Evolutionary conservation across 148 eudicot species (phyloP), one percentile per base, ranked within the genome.

Genomic region (Euryodendron excelsum): DNA sequence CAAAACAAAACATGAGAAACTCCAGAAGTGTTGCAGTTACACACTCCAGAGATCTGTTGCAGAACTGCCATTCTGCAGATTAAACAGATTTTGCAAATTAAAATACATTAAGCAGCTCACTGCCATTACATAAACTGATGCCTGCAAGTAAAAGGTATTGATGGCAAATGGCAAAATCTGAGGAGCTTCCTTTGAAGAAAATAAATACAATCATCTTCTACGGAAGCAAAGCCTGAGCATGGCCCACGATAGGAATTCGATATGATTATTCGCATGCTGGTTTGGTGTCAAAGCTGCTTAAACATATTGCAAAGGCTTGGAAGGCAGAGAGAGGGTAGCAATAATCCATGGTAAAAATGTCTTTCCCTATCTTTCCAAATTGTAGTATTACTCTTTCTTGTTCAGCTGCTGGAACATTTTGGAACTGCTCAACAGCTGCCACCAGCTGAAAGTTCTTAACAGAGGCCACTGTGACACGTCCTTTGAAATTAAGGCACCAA

Each of bases 401-500:
- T 44, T 85, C 91, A 33, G 78, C 50, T 25, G 69, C 58, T 41
- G 84, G 81, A 41, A 76, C 68, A 73, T 80, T 63, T 33, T 80
- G 77, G 45, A 66, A 62, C 5, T 79, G 72, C 27, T 82, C 91
- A 65, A 78, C 76, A 72, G 80, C 82, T 48, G 86, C 85, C 70
- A 85, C 86, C 53, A 88, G 85, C 85, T 88, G 91, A 73, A 88
- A 88, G 74, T 88, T 88, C 85, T 86, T 86, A 4, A 88, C 91
- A 2, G 91, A 88, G 11, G 91, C 89, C 52, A 88, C 91, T 10
- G 91, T 88, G 31, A 86, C 91, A 70, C 91, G 87, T n/a, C 91
- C 91, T 77, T 79, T 88, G 72, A 88, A 88, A 74, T 88, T 88
- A 58, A 88, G 72, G 76, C 91, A 88, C 91, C 91, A 88, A 63